Conservation (phyloP, 2,329 filamentous ascomycete species). For the Fusarium poae region DNA sequence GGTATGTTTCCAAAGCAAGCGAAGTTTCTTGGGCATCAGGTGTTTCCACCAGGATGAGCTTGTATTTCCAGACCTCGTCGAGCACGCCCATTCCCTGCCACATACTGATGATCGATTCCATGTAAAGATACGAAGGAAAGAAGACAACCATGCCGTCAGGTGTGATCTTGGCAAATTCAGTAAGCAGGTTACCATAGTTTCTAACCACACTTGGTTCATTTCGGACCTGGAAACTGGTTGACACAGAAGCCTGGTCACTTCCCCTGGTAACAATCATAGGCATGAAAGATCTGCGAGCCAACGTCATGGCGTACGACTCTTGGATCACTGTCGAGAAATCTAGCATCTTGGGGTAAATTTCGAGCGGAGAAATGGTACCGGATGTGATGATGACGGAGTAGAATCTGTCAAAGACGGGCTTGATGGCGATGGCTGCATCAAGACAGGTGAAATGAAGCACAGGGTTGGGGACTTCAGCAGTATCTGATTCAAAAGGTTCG, state of each 20-base stretch:
- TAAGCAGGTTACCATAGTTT: conserved; percentile 93
- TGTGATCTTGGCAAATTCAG: conserved; percentile 95
- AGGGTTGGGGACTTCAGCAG: conserved; percentile 94
- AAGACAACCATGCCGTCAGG: conserved; percentile 99
- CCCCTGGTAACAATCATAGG: conserved; percentile 98
- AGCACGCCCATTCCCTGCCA: conserved; percentile 99
- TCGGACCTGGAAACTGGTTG: conserved; percentile 92
- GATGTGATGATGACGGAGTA: conserved; percentile 99
- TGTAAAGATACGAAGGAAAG: conserved; percentile 98
- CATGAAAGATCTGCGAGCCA: conserved; percentile 93
- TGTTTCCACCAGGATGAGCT: conserved; percentile 96
- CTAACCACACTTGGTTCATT: conserved; percentile 97
- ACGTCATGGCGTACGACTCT: conserved; percentile 97
- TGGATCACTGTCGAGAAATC: conserved; percentile 93
- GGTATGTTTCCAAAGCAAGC: conserved; percentile 93
- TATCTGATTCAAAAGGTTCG: conserved; percentile 97
- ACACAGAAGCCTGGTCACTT: conserved; percentile 92
- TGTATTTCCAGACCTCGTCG: conserved; percentile 99
- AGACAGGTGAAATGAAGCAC: conserved; percentile 97
- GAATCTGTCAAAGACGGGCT: conserved; percentile 96
- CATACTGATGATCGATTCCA: conserved; percentile 99
- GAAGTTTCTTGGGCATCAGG: conserved; percentile 98
- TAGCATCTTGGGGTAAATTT: conserved; percentile 99
- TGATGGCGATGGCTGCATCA: conserved; percentile 97
- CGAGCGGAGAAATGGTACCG: conserved; percentile 93